Conservation (phyloP, 2,329 filamentous ascomycete species). For the Calonectria naviculata region DNA sequence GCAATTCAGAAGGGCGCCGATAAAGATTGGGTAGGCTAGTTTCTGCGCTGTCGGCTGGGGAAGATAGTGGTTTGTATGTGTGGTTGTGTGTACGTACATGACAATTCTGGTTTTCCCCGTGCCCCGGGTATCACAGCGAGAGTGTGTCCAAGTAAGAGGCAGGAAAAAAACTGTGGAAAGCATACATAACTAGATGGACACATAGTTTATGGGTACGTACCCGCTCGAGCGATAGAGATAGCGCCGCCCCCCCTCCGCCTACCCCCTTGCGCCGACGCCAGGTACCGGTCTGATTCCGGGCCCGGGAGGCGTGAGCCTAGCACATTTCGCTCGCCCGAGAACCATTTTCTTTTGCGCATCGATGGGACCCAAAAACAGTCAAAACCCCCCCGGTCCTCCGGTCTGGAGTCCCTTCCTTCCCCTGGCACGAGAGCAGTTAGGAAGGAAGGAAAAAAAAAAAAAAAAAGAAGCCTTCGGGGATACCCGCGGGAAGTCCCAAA, state of each 20-base stretch:
- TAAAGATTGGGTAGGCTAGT: neutral
- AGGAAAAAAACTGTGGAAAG: constrained; percentile 15
- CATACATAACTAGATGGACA: constrained; percentile 40
- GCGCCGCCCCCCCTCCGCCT: constrained; percentile 16
- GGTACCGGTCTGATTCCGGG: constrained; percentile 28
- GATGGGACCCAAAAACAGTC: neutral
- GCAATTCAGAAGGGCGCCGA: neutral
- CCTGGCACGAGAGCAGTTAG: neutral
- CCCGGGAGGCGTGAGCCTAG: neutral
- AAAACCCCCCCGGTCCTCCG: neutral
- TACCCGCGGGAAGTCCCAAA: neutral
- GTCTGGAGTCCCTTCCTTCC: neutral
- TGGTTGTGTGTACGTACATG: constrained; percentile 10
- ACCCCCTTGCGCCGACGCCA: constrained; percentile 19
- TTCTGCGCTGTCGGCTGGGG: neutral
- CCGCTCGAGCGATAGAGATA: constrained; percentile 34
- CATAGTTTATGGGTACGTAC: constrained; percentile 44
- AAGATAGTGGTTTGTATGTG: constrained; percentile 14
- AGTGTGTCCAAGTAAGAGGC: neutral
- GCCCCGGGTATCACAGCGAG: neutral
- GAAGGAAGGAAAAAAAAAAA: neutral
- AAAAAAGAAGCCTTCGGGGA: constrained; percentile 8
- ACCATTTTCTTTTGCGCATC: neutral
- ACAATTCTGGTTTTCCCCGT: neutral
- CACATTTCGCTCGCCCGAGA: neutral